Evolutionary conservation across 2,329 filamentous ascomycete genomes (phyloP), one percentile per base, ranked within the genome.

Genomic region (Helicocarpus griseus): DNA sequence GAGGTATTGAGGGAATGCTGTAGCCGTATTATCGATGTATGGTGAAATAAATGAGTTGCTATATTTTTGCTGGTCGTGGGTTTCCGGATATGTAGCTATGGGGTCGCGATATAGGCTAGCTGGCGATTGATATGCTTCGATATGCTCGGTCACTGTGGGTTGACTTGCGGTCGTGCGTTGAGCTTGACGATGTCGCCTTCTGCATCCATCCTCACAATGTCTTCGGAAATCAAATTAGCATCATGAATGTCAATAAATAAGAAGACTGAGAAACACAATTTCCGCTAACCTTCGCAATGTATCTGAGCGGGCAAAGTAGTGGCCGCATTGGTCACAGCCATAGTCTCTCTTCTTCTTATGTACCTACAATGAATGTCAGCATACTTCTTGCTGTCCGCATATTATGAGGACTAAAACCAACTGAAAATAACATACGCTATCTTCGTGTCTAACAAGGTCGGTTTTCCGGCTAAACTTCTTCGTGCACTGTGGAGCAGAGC

Each of bases 401-500:
- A 33, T 7, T 21, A 22, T n/a, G n/a, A 41, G 24, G 9, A 39
- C 24, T 19, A 28, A 36, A 19, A 33, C 21, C 19, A 44, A 24
- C 14, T 57, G 77, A 74, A n/a, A 28, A 47, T 28, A 14, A 68
- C 77, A 68, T 65, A 80, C 78, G 56, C 73, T 78, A 54, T 73
- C 66, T 46, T 73, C 62, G 62, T 81, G 78, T 53, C 81, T 72
- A 39, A 69, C 68, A 22, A 95, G 76, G 65, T 95, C 89, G 1
- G 89, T 90, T 69, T 86, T 89, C 60, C 89, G 79, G 17, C 88
- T 86, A 67, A 95, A 95, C 48, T 80, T 80, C 70, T 85, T 88
- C 58, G 71, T 76, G 69, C 89, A 95, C 49, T 77, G 78, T 2
- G 75, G 67, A 28, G 81, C 71, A 1, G 72, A 72, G 67, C 89